Percentiles rank a stretch among this genome's conserved stretches.
These are phyloP conservation scores for Juglanconis juglandina DNA, from an alignment of 2,329 filamentous ascomycete genomes.

Conservation along the genomic window DNA sequence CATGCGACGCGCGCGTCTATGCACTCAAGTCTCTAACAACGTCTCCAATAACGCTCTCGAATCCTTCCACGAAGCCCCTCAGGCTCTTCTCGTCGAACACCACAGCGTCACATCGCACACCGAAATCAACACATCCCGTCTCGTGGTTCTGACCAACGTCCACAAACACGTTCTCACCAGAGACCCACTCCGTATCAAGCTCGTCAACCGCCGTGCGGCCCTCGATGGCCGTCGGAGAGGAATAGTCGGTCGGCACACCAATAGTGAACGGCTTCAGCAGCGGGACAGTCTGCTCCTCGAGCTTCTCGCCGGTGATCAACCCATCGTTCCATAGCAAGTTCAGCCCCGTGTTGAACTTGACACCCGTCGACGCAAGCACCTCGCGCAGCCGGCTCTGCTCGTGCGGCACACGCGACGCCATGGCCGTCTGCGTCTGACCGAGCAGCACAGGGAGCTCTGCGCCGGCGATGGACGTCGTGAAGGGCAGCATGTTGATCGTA, in stretches of 20 bases:
- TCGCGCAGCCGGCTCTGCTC: conserved; percentile 18
- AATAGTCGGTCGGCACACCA: conserved; percentile 17
- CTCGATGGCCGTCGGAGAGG: conserved; percentile 7
- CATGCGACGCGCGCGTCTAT: background rate
- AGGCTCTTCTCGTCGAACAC: background rate
- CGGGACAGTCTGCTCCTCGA: background rate
- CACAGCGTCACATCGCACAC: background rate
- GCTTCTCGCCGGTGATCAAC: background rate
- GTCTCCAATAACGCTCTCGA: background rate
- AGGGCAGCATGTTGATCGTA: conserved; percentile 17
- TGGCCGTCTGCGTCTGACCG: conserved; percentile 6
- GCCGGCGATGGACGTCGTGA: conserved; percentile 2
- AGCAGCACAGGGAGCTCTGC: background rate
- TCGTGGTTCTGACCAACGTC: conserved; percentile 4
- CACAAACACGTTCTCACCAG: conserved; percentile 13
- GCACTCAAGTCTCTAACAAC: no score
- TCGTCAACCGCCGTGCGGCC: conserved; percentile 7
- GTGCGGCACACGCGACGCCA: conserved; percentile 13
- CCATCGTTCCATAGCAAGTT: conserved; percentile 16
- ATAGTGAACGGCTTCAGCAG: conserved; percentile 7
- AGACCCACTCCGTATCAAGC: conserved; percentile 8
- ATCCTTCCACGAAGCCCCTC: background rate
- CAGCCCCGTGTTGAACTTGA: conserved; percentile 17
- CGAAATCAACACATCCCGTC: background rate
- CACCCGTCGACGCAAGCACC: conserved; percentile 11